Percentiles rank a stretch among this genome's conserved stretches.
Evolutionary conservation across 805 yeast genomes (phyloP).

Genomic region (Candida odintsovae): DNA sequence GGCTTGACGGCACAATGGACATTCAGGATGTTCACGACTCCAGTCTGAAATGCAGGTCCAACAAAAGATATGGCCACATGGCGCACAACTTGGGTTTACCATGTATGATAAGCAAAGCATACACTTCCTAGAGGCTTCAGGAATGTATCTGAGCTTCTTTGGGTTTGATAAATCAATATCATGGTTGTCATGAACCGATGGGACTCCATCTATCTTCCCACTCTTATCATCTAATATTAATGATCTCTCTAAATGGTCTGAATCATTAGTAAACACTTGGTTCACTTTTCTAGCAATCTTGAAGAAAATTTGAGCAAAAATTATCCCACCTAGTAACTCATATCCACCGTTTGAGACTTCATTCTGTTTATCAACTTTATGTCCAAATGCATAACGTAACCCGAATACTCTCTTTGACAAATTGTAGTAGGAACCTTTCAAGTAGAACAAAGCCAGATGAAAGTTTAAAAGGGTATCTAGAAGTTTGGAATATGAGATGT

Average conservation of each 20-base stretch:
- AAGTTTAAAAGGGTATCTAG: slow-evolving; percentile 53
- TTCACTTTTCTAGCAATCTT: slow-evolving; percentile 25
- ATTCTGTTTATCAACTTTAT: slow-evolving; percentile 40
- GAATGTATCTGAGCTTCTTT: slow-evolving; percentile 55
- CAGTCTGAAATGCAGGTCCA: slow-evolving; percentile 89
- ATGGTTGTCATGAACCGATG: slow-evolving; percentile 2
- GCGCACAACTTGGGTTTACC: slow-evolving; percentile 78
- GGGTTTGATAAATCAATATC: slow-evolving; percentile 55
- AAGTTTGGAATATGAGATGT: slow-evolving; percentile 38
- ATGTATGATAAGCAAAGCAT: slow-evolving; percentile 78
- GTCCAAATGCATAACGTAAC: slow-evolving; percentile 71
- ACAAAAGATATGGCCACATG: slow-evolving; percentile 91
- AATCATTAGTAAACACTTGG: slow-evolving; percentile 4
- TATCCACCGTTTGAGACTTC: slow-evolving; percentile 51
- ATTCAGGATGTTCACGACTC: slow-evolving; percentile 82
- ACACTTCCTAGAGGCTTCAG: slow-evolving; percentile 66
- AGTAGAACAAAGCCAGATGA: slow-evolving; percentile 78
- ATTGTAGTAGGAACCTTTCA: slow-evolving; percentile 77
- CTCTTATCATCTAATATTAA: neutral
- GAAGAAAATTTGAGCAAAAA: slow-evolving; percentile 46
- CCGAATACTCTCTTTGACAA: slow-evolving; percentile 75
- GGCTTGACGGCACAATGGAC: slow-evolving; percentile 83
- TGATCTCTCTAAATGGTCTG: slow-evolving; percentile 6
- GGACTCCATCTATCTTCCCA: slow-evolving; percentile 9
- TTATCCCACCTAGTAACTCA: slow-evolving; percentile 64